Evolutionary conservation across 129 eudicot species (phyloP), one percentile per base, ranked within the genome.

Genomic region (Gnaphalium uliginosum): DNA sequence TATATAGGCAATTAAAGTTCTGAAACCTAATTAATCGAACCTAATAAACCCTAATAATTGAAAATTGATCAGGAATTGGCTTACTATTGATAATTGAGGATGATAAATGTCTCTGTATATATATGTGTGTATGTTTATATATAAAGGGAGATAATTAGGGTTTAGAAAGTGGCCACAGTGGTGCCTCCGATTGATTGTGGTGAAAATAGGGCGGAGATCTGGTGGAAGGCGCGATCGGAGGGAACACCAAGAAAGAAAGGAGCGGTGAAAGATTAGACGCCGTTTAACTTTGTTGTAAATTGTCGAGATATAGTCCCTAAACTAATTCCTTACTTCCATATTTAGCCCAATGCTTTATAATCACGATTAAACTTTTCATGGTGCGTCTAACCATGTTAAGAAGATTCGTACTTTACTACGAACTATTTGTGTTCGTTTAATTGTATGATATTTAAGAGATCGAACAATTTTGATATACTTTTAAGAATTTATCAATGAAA

Each of bases 201-300:
- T 62, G 50, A 62, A 0, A 43, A 4, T 50, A 41, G 66, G 72
- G 73, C 66, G 78, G 82, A 79, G 82, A 79, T 79, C 82, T 79
- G 82, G 82, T 35, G 66, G 72, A 71, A 50, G 68, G 75, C 62
- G 72, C 63, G 71, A 78, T 78, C 76, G 81, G 71, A 78, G 82
- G 41, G 63, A 70, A 69, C 81, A 29, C 53, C 78, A 70, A 70
- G 81, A 78, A 68, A 70, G 69, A 78, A 59, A 69, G 46, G 48
- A 43, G 14, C 53, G 53, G 53, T 46, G n/a, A 13, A 46, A 69
- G 70, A 69, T 29, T 43, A 24, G 76, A 59, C n/a, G 63, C 76
- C 17, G 68, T 60, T 26, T 69, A 69, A 29, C 37, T 59, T 59
- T 69, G 53, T 13, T 4, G 13, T 59, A 39, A 69, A 1, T 69